These are phyloP conservation scores for Sarocladiaceae sp. DNA, from an alignment of 2,329 filamentous ascomycete species.

Conservation along the genomic window DNA sequence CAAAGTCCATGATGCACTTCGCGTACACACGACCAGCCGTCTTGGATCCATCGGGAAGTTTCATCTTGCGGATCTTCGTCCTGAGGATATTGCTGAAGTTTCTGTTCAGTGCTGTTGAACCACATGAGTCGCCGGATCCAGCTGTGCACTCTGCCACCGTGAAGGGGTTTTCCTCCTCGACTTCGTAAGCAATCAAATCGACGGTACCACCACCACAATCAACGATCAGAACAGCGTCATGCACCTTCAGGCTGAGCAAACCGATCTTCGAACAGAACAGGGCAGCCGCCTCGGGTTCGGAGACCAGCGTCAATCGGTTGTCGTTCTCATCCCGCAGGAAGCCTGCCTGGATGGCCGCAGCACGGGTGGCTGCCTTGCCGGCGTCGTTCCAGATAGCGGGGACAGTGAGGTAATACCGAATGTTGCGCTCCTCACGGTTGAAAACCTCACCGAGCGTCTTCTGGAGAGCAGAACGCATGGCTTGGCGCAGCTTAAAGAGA, in stretches of 20 bases:
- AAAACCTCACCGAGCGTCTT: slow-evolving; percentile 97
- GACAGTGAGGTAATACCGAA: slow-evolving; percentile 96
- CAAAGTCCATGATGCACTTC: slow-evolving; percentile 99
- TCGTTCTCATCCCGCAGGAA: slow-evolving; percentile 97
- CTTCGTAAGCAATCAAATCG: slow-evolving; percentile 97
- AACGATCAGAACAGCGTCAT: slow-evolving; percentile 95
- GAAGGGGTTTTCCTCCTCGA: slow-evolving; percentile 95
- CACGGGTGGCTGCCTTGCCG: slow-evolving; percentile 91
- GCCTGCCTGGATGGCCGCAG: slow-evolving; percentile 92
- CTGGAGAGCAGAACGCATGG: slow-evolving; percentile 90
- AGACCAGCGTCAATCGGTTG: slow-evolving; percentile 88
- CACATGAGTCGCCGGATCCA: slow-evolving; percentile 94
- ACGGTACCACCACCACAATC: slow-evolving; percentile 98
- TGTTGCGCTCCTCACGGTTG: slow-evolving; percentile 95
- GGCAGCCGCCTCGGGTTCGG: slow-evolving; percentile 92
- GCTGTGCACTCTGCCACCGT: slow-evolving; percentile 96
- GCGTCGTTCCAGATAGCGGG: slow-evolving; percentile 99
- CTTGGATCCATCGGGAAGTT: slow-evolving; percentile 91
- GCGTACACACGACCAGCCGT: slow-evolving; percentile 97
- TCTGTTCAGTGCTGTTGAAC: slow-evolving; percentile 94
- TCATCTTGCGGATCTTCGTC: slow-evolving; percentile 99
- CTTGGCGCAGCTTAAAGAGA: slow-evolving; percentile 94
- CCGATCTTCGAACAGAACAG: slow-evolving; percentile 98
- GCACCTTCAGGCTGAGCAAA: slow-evolving; percentile 91
- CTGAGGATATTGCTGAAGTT: slow-evolving; percentile 98